A percentile compares a stretch with the other conserved stretches of the same genome.
phyloP scores from a whole-genome alignment of 305 asterid species.

The Stenogyne calaminthoides region DNA sequence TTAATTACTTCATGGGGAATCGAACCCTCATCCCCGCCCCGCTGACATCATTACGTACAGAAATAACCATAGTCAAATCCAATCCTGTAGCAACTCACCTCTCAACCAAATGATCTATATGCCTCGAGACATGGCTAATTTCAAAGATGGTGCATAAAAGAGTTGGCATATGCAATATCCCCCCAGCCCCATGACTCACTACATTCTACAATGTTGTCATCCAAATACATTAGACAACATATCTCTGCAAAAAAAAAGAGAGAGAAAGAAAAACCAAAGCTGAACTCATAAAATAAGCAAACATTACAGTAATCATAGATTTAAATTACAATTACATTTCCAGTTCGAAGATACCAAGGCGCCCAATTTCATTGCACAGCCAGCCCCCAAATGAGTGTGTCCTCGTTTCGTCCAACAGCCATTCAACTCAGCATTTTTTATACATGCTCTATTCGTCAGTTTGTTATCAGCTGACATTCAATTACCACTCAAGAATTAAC shows the following conservation, averaged over 20 bases:
- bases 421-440: background rate
- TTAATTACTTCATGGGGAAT: too few relatives aligned
- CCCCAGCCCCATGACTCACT: too few relatives aligned
- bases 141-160: too few relatives aligned
- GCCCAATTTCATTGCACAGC: constrained; percentile 7
- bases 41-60: too few relatives aligned
- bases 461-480: constrained; percentile 2
- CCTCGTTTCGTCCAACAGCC: background rate
- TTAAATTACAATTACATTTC: background rate
- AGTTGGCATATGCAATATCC: too few relatives aligned
- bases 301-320: background rate
- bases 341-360: background rate
- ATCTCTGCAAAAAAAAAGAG: background rate
- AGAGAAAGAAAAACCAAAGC: constrained; percentile 14
- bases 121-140: too few relatives aligned
- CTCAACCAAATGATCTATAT: too few relatives aligned
- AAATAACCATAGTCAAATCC: too few relatives aligned
- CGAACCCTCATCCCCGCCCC: too few relatives aligned
- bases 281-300: background rate
- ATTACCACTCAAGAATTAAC: background rate
- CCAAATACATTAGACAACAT: background rate
- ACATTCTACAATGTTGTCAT: background rate
- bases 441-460: background rate
- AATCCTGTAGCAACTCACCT: too few relatives aligned
- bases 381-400: background rate